Evolutionary conservation across 2,329 filamentous ascomycete genomes (phyloP).

Genomic region (Sclerotinia nivalis): DNA sequence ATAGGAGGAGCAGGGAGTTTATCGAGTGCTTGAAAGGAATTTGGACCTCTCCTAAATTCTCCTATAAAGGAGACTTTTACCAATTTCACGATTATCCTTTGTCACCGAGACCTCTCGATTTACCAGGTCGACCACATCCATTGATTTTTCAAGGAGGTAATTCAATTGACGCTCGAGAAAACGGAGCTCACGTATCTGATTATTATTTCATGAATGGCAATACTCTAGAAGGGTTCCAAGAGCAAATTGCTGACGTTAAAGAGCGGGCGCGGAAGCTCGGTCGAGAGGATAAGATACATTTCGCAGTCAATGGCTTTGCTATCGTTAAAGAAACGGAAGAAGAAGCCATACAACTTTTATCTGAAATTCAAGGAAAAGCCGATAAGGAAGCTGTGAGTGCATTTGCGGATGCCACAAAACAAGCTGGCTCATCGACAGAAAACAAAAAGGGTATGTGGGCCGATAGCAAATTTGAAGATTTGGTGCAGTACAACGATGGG

Average conservation of each 20-base stretch:
- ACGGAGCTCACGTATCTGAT: constrained; percentile 50
- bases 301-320: constrained; percentile 53
- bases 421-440: constrained; percentile 49
- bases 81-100: constrained; percentile 53
- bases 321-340: constrained; percentile 52
- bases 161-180: constrained; percentile 51
- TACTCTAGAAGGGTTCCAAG: constrained; percentile 53
- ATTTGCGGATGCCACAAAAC: constrained; percentile 51
- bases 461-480: constrained; percentile 52
- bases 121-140: constrained; percentile 49
- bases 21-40: constrained; percentile 53
- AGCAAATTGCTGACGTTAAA: constrained; percentile 52
- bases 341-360: constrained; percentile 51
- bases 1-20: constrained; percentile 51
- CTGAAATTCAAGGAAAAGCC: constrained; percentile 55
- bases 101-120: constrained; percentile 50
- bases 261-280: constrained; percentile 48
- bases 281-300: constrained; percentile 49
- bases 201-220: constrained; percentile 61
- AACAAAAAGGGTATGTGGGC: constrained; percentile 57
- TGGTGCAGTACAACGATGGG: constrained; percentile 57
- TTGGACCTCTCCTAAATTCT: constrained; percentile 53
- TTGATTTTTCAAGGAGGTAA: constrained; percentile 57
- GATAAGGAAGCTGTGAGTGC: constrained; percentile 52
- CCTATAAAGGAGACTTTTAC: constrained; percentile 54